Conservation (phyloP, 1,284 basidiomycete species). For the Cryptococcus sp. region DNA sequence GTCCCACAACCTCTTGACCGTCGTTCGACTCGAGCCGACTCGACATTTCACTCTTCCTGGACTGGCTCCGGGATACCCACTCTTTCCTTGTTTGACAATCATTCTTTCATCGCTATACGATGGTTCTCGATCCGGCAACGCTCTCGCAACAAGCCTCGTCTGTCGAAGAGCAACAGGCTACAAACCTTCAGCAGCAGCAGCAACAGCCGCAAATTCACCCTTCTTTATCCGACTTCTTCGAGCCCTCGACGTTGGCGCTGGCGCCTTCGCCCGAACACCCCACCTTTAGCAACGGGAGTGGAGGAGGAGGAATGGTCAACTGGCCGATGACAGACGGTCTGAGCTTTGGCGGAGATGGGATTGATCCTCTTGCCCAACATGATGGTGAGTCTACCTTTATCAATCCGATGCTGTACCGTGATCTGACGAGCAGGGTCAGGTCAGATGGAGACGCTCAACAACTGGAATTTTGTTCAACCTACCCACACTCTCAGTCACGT, state of each 20-base stretch:
- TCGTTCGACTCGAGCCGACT: too few relatives aligned
- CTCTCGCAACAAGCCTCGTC: too few relatives aligned
- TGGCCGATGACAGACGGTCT: neutral
- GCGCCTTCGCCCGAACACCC: constrained; percentile 8
- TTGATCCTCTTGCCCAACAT: neutral
- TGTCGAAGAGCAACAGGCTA: too few relatives aligned
- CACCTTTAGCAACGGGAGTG: neutral
- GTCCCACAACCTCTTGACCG: too few relatives aligned
- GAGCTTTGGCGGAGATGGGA: neutral
- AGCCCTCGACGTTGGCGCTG: neutral
- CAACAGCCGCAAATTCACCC: too few relatives aligned
- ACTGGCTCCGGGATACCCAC: neutral
- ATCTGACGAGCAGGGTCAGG: too few relatives aligned
- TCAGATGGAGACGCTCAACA: too few relatives aligned
- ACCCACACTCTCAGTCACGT: constrained; percentile 15
- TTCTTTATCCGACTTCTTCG: constrained; percentile 1
- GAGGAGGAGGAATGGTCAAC: too few relatives aligned
- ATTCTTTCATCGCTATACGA: neutral
- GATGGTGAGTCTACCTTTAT: neutral
- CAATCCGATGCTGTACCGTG: too few relatives aligned
- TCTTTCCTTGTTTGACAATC: neutral
- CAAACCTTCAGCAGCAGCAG: too few relatives aligned
- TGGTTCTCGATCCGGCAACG: neutral
- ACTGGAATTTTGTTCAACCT: neutral
- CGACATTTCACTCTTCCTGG: neutral